phyloP scores from a whole-genome alignment of 805 yeast genomes.

The Candida ortonii region DNA sequence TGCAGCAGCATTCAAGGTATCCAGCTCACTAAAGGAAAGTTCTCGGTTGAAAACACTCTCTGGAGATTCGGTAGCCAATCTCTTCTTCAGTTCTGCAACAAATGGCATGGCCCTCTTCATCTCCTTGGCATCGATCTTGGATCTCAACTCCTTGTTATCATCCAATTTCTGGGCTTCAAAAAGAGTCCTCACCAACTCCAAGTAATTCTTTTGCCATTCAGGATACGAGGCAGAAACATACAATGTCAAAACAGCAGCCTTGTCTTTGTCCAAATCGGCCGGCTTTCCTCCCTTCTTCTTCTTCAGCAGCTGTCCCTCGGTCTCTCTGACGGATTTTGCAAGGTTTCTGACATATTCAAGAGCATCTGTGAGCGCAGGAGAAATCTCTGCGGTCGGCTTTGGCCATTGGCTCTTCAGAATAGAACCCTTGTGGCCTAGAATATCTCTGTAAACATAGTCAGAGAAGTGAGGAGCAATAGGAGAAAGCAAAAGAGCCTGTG shows the following conservation, averaged over 20 bases:
- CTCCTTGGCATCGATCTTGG: slow-evolving; percentile 71
- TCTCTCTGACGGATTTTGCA: slow-evolving; percentile 84
- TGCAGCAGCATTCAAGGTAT: slow-evolving; percentile 54
- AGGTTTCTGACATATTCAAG: slow-evolving; percentile 76
- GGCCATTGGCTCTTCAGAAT: slow-evolving; percentile 81
- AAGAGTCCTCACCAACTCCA: slow-evolving; percentile 69
- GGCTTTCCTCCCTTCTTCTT: slow-evolving; percentile 83
- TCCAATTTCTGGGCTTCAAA: slow-evolving; percentile 62
- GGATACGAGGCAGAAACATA: slow-evolving; percentile 77
- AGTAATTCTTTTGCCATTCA: slow-evolving; percentile 61
- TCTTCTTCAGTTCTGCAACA: slow-evolving; percentile 79
- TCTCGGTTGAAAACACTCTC: slow-evolving; percentile 85
- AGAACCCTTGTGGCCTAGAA: slow-evolving; percentile 61
- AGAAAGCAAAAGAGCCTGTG: slow-evolving; percentile 78
- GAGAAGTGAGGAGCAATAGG: slow-evolving; percentile 97
- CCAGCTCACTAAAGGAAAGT: slow-evolving; percentile 76
- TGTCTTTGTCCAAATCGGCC: slow-evolving; percentile 67
- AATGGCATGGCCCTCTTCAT: slow-evolving; percentile 99
- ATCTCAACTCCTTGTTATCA: slow-evolving; percentile 62
- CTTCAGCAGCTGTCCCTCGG: slow-evolving; percentile 82
- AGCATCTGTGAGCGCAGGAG: slow-evolving; percentile 59
- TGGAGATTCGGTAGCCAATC: slow-evolving; percentile 68
- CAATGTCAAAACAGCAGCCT: slow-evolving; percentile 71
- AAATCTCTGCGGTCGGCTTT: slow-evolving; percentile 62
- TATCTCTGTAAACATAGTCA: slow-evolving; percentile 84